Evolutionary conservation across 768 basidiomycete species (phyloP).

Genomic region (Megacollybia marginata): DNA sequence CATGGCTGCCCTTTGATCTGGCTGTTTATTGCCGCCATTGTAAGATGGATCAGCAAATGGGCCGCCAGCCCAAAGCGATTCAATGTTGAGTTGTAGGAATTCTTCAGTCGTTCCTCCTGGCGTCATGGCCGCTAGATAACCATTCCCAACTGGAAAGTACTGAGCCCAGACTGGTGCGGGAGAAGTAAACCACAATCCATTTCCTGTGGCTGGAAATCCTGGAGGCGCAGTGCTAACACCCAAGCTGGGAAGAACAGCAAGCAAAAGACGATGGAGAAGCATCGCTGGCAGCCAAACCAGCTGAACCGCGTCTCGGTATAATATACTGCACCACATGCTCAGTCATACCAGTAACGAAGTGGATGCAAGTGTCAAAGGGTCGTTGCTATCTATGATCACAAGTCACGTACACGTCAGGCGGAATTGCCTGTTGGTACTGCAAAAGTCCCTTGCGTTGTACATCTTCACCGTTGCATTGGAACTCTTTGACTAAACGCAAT

Average conservation of each 20-base stretch:
- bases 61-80: constrained; percentile 72
- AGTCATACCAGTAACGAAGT: too few relatives aligned
- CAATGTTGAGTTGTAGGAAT: constrained; percentile 62
- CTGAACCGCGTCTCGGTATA: neutral
- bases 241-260: neutral
- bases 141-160: constrained; percentile 68
- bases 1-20: constrained; percentile 33
- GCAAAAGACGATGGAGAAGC: neutral
- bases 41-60: constrained; percentile 64
- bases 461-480: too few relatives aligned
- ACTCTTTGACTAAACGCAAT: too few relatives aligned
- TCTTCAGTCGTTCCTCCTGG: constrained; percentile 57
- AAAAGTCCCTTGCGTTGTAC: too few relatives aligned
- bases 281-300: neutral
- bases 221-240: constrained; percentile 21
- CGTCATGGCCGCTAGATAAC: constrained; percentile 63
- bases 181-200: constrained; percentile 63
- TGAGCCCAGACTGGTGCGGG: constrained; percentile 49
- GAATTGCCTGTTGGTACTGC: too few relatives aligned
- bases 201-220: constrained; percentile 65
- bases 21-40: constrained; percentile 61
- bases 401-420: too few relatives aligned
- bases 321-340: too few relatives aligned
- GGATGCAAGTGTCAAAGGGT: too few relatives aligned
- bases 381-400: too few relatives aligned